These are phyloP conservation scores for Mycena galopus DNA, from an alignment of 768 basidiomycete genomes.

Conservation along the genomic window DNA sequence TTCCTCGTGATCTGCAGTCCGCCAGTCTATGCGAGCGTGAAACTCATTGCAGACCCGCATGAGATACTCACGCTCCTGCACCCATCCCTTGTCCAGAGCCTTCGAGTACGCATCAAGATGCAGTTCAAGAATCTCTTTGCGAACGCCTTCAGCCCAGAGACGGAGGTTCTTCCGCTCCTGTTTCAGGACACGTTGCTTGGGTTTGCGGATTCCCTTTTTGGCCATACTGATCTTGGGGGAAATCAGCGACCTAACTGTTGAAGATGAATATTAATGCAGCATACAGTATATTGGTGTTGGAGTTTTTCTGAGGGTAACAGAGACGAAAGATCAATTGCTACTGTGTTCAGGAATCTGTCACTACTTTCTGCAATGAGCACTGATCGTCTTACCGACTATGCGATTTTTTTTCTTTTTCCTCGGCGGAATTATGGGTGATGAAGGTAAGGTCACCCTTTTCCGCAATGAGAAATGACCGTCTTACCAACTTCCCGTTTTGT, in stretches of 20 bases:
- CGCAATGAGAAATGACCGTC: no score
- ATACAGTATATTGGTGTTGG: no score
- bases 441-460: no score
- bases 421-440: no score
- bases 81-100: constrained; percentile 2
- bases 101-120: constrained; percentile 3
- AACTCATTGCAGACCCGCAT: background rate
- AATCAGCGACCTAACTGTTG: background rate
- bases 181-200: background rate
- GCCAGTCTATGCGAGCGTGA: constrained; percentile 15
- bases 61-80: background rate
- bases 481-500: no score
- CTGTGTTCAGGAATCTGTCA: no score
- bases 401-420: no score
- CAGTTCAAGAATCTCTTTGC: background rate
- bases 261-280: background rate
- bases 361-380: no score
- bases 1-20: constrained; percentile 15
- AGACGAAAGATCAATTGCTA: no score
- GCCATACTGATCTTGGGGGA: background rate
- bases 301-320: no score
- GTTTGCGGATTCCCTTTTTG: background rate
- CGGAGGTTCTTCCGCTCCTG: background rate
- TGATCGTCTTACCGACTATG: no score
- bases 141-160: constrained; percentile 16